Base-by-base conservation (phyloP, 148 eudicot species). In the Rhododendron vialii region DNA sequence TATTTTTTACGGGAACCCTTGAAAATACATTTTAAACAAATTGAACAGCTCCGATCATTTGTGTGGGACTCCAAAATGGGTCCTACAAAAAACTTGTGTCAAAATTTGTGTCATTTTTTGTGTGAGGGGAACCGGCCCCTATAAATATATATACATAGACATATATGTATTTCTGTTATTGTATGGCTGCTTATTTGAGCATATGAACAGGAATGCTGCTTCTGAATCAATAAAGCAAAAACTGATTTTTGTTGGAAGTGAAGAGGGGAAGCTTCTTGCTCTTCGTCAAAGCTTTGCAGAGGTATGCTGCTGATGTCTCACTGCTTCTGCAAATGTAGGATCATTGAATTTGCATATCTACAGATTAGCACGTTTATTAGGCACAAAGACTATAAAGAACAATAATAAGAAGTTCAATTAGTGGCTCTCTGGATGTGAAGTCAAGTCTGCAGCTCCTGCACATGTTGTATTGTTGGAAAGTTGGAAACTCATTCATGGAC, bases 261-360 rank as follows among this genome's bases (percentile, higher is more conserved):
- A 97, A 90, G 95, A 93, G 89, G 99, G 99, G 84, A 97, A 97
- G 89, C 93, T 95, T 87, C 90, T 94, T 84, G 98, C 98, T 51
- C 88, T 97, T 85, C 95, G 95, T 85, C 99, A 97, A 90, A 95
- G 88, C 92, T 97, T 97, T 89, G 88, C 93, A 45, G 98, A 97
- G 99, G 99, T 95, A 92, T 84, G 88, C 55, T 79, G 61, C 43
- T 83, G 78, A 61, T 36, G 67, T 84, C 84, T 61, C 33, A 17
- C 74, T 38, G n/a, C 67, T 81, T 53, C 20, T 82, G 14, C 1
- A 36, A 41, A 26, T 65, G 57, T 69, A 67, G 73, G 18, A 83
- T 28, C 78, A 15, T n/a, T 14, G 28, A 59, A 4, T 20, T 33
- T 59, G 65, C 24, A 10, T 83, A 69, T 67, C 85, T 83, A 50